Evolutionary conservation across 495 filamentous ascomycete species (phyloP), one percentile per base, ranked within the genome.

Genomic region (Penicillium paradoxum): DNA sequence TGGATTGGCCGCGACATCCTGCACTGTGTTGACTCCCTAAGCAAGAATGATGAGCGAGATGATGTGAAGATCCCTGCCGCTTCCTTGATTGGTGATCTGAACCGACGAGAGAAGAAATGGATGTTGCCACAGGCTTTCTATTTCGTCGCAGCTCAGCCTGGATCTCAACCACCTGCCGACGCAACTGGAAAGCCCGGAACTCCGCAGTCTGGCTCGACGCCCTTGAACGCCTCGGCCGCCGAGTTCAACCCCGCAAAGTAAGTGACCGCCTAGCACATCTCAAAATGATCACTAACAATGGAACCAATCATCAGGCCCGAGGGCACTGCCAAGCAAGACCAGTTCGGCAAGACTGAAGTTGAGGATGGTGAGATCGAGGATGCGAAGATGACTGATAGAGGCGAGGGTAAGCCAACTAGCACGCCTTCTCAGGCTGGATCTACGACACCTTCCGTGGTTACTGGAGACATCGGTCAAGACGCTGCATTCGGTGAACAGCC

Each of bases 21-120:
- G 15, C 75, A 75, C 40, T 79, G 79, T 50, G 80, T 97, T 18
- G 83, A 85, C 55, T 60, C 64, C n/a, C 62, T 89, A 17, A 78
- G 78, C 34, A 81, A 83, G 53, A 83, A 84, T 37, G 86, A 91
- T 24, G 79, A 85, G 45, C 79, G 91, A 57, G 87, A 91, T 56
- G 95, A 99, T 73, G 75, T 99, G 19, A 90, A 92, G 56, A 84
- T 96, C 41, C 86, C 92, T 1, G 91, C 90, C n/a, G 83, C 85
- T 36, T 91, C 91, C 1, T 66, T 95, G 13, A 80, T 89, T 36
- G 90, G 85, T n/a, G 83, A 89, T 50, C 77, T 99, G 34, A 89
- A 88, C 68, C 85, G 80, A 57, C 74, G 87, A 34, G 82, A 89
- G 60, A 82, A 85, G 60, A 81, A 82, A 56, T 97, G 90, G 93